Percentiles rank a stretch among this genome's conserved stretches.
Evolutionary conservation across 73 alveolate species (phyloP).

Genomic region (Breviolum minutum): DNA sequence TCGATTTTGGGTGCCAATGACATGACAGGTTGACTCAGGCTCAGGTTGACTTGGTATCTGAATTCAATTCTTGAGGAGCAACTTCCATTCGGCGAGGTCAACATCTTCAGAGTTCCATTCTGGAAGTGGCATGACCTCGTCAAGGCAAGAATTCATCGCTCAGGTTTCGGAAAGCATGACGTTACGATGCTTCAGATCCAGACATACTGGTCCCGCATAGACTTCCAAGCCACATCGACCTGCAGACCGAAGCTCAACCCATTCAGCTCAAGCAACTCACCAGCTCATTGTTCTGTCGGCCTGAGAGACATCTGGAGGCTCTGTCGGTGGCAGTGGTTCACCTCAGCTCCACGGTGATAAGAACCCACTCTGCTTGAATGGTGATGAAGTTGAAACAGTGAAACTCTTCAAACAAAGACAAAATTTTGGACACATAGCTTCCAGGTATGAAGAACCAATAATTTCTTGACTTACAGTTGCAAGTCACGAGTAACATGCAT

Average conservation of each 20-base stretch:
- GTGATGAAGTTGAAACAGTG: too few relatives aligned
- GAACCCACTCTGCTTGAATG: too few relatives aligned
- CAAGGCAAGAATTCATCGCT: neutral
- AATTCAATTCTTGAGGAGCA: neutral
- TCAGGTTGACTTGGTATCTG: neutral
- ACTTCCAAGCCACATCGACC: conserved; percentile 83
- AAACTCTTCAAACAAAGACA: too few relatives aligned
- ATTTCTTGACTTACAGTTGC: too few relatives aligned
- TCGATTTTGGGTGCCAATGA: neutral
- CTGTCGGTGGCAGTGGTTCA: conserved; percentile 60
- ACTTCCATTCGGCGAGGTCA: conserved; percentile 65
- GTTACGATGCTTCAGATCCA: neutral
- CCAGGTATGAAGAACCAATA: too few relatives aligned
- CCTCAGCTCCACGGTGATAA: too few relatives aligned
- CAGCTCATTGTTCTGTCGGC: neutral
- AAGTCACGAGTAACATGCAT: too few relatives aligned
- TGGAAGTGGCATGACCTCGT: conserved; percentile 73
- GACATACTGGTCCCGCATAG: conserved; percentile 47
- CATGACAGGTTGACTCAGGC: too few relatives aligned
- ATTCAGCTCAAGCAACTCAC: neutral
- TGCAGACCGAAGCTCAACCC: neutral
- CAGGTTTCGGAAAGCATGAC: neutral
- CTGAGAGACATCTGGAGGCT: conserved; percentile 87
- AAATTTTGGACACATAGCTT: too few relatives aligned
- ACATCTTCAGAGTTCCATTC: conserved; percentile 77